phyloP scores from a whole-genome alignment of 2,329 filamentous ascomycete species.

The Fusarium concolor region DNA sequence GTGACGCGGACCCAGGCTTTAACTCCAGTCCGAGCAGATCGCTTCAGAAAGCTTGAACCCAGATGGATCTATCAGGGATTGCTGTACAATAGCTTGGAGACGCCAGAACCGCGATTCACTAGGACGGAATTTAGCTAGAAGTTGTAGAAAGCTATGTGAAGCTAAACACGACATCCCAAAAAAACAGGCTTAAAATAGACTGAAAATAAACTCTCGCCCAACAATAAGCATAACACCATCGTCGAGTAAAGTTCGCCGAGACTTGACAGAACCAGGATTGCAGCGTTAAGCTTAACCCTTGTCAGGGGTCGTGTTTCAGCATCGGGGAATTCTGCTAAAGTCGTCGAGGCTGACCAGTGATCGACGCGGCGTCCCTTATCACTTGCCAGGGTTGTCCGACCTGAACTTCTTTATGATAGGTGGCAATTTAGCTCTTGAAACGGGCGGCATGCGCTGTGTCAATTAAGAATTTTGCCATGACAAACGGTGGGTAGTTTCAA shows the following conservation, averaged over 20 bases:
- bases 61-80: neutral
- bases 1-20: neutral
- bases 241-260: neutral
- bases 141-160: too few relatives aligned
- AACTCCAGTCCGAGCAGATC: neutral
- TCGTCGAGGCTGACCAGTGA: neutral
- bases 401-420: slow-evolving; percentile 19
- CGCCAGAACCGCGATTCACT: neutral
- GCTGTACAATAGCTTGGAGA: neutral
- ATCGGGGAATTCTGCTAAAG: neutral
- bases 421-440: slow-evolving; percentile 36
- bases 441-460: slow-evolving; percentile 22
- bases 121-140: neutral
- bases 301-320: slow-evolving; percentile 35
- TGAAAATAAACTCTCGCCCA: neutral
- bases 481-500: slow-evolving; percentile 35
- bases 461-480: slow-evolving; percentile 35
- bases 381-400: neutral
- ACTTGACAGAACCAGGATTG: neutral
- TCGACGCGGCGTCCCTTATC: neutral
- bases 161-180: neutral
- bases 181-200: neutral
- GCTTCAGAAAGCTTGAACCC: neutral
- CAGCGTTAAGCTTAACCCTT: slow-evolving; percentile 25
- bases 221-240: neutral